phyloP scores from a whole-genome alignment of 495 filamentous ascomycete species.

The Hypoxylon fuscum region DNA sequence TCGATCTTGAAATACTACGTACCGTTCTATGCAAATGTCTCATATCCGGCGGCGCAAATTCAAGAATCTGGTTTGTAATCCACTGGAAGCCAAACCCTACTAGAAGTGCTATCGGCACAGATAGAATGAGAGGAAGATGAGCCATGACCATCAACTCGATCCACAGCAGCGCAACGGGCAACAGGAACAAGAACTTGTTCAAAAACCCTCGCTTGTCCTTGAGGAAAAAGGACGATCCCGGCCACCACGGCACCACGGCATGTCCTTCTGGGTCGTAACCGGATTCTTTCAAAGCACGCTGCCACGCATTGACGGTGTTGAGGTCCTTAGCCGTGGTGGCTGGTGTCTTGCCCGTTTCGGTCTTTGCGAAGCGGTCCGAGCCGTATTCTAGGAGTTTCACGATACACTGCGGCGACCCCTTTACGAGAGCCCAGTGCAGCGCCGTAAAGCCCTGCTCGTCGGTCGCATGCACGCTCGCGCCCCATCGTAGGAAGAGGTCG shows the following conservation, averaged over 20 bases:
- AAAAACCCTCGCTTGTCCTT: constrained; percentile 78
- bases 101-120: constrained; percentile 73
- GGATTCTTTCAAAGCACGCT: constrained; percentile 81
- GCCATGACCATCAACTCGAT: constrained; percentile 75
- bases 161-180: constrained; percentile 81
- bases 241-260: constrained; percentile 67
- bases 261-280: constrained; percentile 85
- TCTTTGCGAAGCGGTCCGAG: constrained; percentile 87
- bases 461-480: constrained; percentile 86
- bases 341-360: constrained; percentile 86
- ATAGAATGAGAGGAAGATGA: constrained; percentile 75
- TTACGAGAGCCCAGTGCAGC: constrained; percentile 95
- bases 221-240: constrained; percentile 63
- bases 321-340: constrained; percentile 86
- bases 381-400: constrained; percentile 94
- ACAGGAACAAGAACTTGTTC: constrained; percentile 89
- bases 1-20: constrained; percentile 44
- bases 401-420: constrained; percentile 84
- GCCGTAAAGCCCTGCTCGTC: constrained; percentile 94
- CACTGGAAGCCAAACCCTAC: constrained; percentile 79
- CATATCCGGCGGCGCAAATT: constrained; percentile 85
- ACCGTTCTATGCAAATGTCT: constrained; percentile 88
- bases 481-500: constrained; percentile 93
- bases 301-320: constrained; percentile 83
- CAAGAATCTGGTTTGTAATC: constrained; percentile 76